Percentiles rank a stretch among this genome's conserved stretches.
These are phyloP conservation scores for Gentiana macrophylla DNA, from an alignment of 257 asterid genomes.

Conservation along the genomic window DNA sequence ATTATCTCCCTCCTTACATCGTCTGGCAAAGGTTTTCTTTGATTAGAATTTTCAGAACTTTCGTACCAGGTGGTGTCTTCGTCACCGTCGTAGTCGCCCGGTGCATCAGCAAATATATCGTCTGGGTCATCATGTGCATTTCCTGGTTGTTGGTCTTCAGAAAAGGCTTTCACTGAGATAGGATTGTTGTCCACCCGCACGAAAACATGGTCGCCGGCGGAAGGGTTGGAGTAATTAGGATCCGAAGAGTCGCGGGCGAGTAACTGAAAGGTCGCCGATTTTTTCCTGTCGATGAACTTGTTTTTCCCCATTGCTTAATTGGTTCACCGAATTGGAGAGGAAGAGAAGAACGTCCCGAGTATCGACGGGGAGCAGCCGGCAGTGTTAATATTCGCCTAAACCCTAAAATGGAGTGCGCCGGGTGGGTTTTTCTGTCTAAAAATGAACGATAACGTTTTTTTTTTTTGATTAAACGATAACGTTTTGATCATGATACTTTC, in stretches of 20 bases:
- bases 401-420: too few relatives aligned
- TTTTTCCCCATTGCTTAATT: constrained; percentile 40
- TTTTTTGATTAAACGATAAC: too few relatives aligned
- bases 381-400: too few relatives aligned
- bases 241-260: constrained; percentile 84
- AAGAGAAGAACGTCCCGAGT: neutral
- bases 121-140: constrained; percentile 20
- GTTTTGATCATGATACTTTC: too few relatives aligned
- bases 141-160: constrained; percentile 13
- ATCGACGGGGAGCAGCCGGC: too few relatives aligned
- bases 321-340: neutral
- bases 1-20: constrained; percentile 66
- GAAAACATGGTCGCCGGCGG: constrained; percentile 63
- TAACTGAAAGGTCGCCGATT: constrained; percentile 74
- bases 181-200: constrained; percentile 65
- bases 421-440: too few relatives aligned
- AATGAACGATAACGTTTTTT: too few relatives aligned
- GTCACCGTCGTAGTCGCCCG: constrained; percentile 31
- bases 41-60: constrained; percentile 5
- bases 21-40: constrained; percentile 36
- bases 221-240: constrained; percentile 50
- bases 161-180: constrained; percentile 27
- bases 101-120: constrained; percentile 57
- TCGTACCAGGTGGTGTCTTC: constrained; percentile 10
- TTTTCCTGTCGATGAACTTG: constrained; percentile 78